Conservation (phyloP, 2,329 filamentous ascomycete species). For the Hirsutella rhossiliensis region DNA sequence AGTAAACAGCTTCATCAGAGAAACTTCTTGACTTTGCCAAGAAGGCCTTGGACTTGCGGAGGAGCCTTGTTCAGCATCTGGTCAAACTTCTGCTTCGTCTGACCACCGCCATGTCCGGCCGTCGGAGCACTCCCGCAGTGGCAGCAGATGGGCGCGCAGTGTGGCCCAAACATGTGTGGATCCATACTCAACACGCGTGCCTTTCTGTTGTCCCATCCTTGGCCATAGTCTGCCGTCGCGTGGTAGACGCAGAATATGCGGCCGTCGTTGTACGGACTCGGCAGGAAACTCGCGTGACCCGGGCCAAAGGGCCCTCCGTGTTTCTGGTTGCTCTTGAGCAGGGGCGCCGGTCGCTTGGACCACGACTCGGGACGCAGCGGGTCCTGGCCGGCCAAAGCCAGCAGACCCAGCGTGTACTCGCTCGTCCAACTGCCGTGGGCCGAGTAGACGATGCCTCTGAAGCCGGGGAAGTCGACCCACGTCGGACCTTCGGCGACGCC, state of each 20-base stretch:
- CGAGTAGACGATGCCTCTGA: slow-evolving; percentile 7
- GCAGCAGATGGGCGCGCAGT: slow-evolving; percentile 8
- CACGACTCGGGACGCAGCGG: slow-evolving; percentile 5
- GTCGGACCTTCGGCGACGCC: slow-evolving; percentile 7
- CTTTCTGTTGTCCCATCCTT: slow-evolving; percentile 10
- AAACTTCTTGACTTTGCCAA: slow-evolving; percentile 1
- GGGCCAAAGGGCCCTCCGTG: slow-evolving; percentile 6
- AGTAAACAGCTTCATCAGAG: background rate
- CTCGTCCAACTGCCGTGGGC: slow-evolving; percentile 6
- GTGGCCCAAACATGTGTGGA: slow-evolving; percentile 5
- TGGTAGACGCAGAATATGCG: slow-evolving; percentile 7
- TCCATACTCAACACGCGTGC: slow-evolving; percentile 8
- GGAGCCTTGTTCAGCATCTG: background rate
- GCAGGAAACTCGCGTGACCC: slow-evolving; percentile 11
- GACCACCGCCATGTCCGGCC: background rate
- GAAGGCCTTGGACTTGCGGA: background rate
- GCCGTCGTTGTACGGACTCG: slow-evolving; percentile 8
- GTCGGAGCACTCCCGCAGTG: background rate
- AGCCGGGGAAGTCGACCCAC: slow-evolving; percentile 5
- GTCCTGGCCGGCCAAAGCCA: slow-evolving; percentile 3
- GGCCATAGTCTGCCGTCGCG: slow-evolving; percentile 6
- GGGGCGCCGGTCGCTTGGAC: slow-evolving; percentile 4
- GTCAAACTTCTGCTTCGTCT: background rate
- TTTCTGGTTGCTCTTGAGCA: slow-evolving; percentile 5
- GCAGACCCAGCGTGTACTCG: slow-evolving; percentile 6